These are phyloP conservation scores for Aspergillus baeticus DNA, from an alignment of 495 filamentous ascomycete genomes.

Conservation along the genomic window DNA sequence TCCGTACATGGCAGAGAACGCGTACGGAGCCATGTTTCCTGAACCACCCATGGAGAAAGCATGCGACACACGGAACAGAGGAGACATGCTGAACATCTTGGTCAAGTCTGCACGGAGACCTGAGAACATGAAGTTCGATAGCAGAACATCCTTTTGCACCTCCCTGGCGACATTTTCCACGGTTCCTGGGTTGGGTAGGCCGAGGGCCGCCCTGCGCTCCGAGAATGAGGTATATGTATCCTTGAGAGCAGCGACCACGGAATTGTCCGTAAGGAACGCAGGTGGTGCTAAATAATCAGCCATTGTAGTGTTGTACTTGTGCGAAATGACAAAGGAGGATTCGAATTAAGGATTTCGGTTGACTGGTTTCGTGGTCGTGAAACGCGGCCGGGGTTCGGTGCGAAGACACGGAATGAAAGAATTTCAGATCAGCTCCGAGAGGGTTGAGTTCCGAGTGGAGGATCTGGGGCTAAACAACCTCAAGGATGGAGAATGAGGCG, in stretches of 20 bases:
- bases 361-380: slow-evolving; percentile 13
- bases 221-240: slow-evolving; percentile 82
- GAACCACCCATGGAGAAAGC: slow-evolving; percentile 89
- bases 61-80: slow-evolving; percentile 96
- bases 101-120: slow-evolving; percentile 93
- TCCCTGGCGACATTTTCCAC: slow-evolving; percentile 90
- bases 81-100: slow-evolving; percentile 88
- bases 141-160: slow-evolving; percentile 90
- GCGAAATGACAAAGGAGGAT: neutral
- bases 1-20: slow-evolving; percentile 89
- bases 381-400: slow-evolving; percentile 7
- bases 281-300: slow-evolving; percentile 52
- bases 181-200: slow-evolving; percentile 86
- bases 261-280: slow-evolving; percentile 69
- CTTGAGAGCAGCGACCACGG: slow-evolving; percentile 63
- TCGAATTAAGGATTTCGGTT: neutral
- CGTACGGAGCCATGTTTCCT: slow-evolving; percentile 81
- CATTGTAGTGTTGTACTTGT: slow-evolving; percentile 33
- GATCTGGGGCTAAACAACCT: slow-evolving; percentile 16
- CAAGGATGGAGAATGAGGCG: slow-evolving; percentile 22
- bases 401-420: slow-evolving; percentile 24
- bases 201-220: slow-evolving; percentile 80
- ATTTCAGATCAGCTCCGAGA: slow-evolving; percentile 38
- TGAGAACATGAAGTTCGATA: slow-evolving; percentile 92
- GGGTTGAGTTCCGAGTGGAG: slow-evolving; percentile 16